Percentiles rank a stretch among this genome's conserved stretches.
phyloP scores from a whole-genome alignment of 345 rosid species.

The Ceriops decandra region DNA sequence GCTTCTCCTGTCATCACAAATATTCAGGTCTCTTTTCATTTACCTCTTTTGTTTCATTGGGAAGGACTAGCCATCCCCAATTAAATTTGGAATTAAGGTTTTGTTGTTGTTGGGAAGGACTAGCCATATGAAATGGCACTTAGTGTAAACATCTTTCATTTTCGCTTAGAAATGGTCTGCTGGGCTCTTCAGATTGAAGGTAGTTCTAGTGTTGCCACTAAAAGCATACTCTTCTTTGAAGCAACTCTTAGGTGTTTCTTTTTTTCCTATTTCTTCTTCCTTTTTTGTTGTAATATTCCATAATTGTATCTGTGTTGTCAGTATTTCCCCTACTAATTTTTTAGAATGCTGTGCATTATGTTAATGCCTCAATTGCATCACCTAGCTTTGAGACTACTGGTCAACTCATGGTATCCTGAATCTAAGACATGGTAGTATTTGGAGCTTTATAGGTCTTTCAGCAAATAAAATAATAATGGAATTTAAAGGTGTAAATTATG shows the following conservation, averaged over 20 bases:
- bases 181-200: background rate
- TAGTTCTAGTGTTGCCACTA: background rate
- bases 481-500: no score
- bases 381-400: background rate
- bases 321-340: background rate
- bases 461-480: background rate
- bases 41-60: background rate
- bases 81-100: no score
- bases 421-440: background rate
- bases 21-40: constrained; percentile 57
- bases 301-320: background rate
- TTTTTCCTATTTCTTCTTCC: background rate
- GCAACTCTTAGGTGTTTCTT: background rate
- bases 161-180: no score
- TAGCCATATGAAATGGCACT: constrained; percentile 2
- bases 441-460: background rate
- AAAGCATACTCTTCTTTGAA: background rate
- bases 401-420: background rate
- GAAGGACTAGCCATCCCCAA: background rate
- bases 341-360: background rate
- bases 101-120: background rate
- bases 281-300: background rate
- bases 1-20: constrained; percentile 74
- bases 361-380: background rate
- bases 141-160: background rate